Evolutionary conservation across 1,284 basidiomycete genomes (phyloP).

Genomic region (Naganishia cerealis): DNA sequence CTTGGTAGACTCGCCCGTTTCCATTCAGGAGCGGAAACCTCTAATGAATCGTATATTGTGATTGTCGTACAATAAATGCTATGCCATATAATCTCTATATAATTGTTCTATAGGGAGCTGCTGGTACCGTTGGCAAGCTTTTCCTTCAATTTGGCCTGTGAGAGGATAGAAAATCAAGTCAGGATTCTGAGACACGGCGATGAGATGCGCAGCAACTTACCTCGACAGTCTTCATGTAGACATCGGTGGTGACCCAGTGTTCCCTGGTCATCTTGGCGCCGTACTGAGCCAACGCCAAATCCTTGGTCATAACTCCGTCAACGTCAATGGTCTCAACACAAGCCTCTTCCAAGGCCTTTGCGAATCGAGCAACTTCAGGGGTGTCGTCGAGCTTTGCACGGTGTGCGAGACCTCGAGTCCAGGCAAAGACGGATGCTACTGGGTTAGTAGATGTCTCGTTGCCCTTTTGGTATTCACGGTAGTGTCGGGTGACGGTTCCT

Average conservation of each 20-base stretch:
- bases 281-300: constrained; percentile 90
- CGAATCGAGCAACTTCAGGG: constrained; percentile 72
- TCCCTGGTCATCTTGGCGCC: constrained; percentile 86
- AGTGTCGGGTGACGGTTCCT: constrained; percentile 78
- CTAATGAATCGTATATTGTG: background rate
- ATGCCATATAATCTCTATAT: constrained; percentile 11
- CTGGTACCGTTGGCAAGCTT: constrained; percentile 30
- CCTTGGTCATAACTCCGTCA: constrained; percentile 93
- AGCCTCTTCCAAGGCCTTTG: constrained; percentile 75
- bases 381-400: constrained; percentile 91
- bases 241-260: constrained; percentile 89
- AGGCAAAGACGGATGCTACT: constrained; percentile 96
- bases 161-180: background rate
- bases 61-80: background rate
- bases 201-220: constrained; percentile 32
- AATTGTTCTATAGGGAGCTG: constrained; percentile 21
- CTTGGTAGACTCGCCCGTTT: background rate
- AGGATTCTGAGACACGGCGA: too few relatives aligned
- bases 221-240: constrained; percentile 81
- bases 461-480: constrained; percentile 94
- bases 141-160: constrained; percentile 33
- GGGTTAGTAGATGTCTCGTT: constrained; percentile 96
- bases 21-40: background rate
- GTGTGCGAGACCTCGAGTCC: constrained; percentile 92
- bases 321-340: constrained; percentile 90